Base-by-base conservation (phyloP, 2,329 filamentous ascomycete genomes). In the Phaeosphaeriaceae sp. region DNA sequence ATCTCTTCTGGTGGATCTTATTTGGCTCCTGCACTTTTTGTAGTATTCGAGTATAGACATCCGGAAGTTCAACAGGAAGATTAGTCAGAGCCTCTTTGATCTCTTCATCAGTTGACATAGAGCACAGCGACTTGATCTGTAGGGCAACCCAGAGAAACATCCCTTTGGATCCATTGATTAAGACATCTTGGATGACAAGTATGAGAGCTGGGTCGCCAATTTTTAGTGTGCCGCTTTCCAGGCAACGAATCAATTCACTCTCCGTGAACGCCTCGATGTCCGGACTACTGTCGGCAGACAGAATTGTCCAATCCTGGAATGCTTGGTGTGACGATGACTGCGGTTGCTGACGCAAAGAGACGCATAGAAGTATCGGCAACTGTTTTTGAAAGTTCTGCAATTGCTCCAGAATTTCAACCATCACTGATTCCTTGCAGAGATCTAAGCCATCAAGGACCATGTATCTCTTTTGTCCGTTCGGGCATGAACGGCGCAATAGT, bases 391-490 rank as follows among this genome's bases (percentile, higher is more conserved):
- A 63, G 21, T 59, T 46, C 46, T 28, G 54, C 1, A 77, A 3
- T 52, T 59, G 58, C 35, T 58, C n/a, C 23, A 69, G 52, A 1
- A 73, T n/a, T 9, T 21, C 55, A 2, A 63, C 51, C 55, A 52
- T 59, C 6, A 65, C 63, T 8, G 35, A 15, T n/a, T 57, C 22
- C 8, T 64, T 52, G 59, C 73, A 78, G 55, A 77, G 69, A 60
- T 79, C 72, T 11, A 79, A 42, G 10, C 77, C 77, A 32, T 79
- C 75, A 15, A 79, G 30, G 8, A 79, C 62, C 26, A 78, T 56
- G 56, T 75, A 79, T 4, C 61, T 63, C 64, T 65, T 64, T n/a
- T 24, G 2, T 21, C 35, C 53, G n/a, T 47, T 59, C 49, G 65
- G 49, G 51, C 70, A 64, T 46, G 40, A 51, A 21, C 52, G 11